Evolutionary conservation across 2,329 filamentous ascomycete genomes (phyloP), one percentile per base, ranked within the genome.

Genomic region (Orbilia quercus): DNA sequence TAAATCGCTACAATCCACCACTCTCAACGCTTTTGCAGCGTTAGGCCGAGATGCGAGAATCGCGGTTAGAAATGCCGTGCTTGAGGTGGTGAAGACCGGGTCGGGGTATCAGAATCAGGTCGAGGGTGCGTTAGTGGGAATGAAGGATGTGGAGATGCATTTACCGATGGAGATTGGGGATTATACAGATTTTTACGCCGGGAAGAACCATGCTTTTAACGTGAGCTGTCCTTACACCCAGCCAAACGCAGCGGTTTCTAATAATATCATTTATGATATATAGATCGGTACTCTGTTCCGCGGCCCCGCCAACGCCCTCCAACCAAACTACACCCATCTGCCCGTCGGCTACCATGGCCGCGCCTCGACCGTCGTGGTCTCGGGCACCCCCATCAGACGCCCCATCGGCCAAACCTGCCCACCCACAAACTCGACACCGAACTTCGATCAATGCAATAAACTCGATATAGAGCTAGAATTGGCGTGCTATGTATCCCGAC

Each of bases 151-250:
- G 53, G 85, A 83, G 75, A 88, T 85, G 78, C 89, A 93, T 78
- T 78, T 94, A 6, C 91, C 91, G 1, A 88, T 95, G 86, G 83
- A 84, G 62, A 91, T 94, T 76, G 89, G 90, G 23, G 91, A 94
- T 80, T 95, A 94, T 80, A 91, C 91, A 0, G 91, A 95, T 80
- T 95, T 95, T 82, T 95, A 91, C 79, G 91, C 89, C 7, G 91
- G 91, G 12, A 82, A 89, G 75, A 89, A 93, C 79, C 91, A 95
- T 81, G 91, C 91, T 16, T 89, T 87, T 81, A 76, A 77, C n/a
- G 76, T 73, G 62, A n/a, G 23, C 7, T 14, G 2, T 3, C 60
- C 14, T 20, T n/a, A 23, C n/a, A 11, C 40, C 16, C 45, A 45
- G 18, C 38, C 53, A 57, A 23, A 9, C 14, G 28, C 42, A 59